Percentiles rank a stretch among this genome's conserved stretches.
These are phyloP conservation scores for Lumnitzera racemosa DNA, from an alignment of 345 rosid species.

Conservation along the genomic window DNA sequence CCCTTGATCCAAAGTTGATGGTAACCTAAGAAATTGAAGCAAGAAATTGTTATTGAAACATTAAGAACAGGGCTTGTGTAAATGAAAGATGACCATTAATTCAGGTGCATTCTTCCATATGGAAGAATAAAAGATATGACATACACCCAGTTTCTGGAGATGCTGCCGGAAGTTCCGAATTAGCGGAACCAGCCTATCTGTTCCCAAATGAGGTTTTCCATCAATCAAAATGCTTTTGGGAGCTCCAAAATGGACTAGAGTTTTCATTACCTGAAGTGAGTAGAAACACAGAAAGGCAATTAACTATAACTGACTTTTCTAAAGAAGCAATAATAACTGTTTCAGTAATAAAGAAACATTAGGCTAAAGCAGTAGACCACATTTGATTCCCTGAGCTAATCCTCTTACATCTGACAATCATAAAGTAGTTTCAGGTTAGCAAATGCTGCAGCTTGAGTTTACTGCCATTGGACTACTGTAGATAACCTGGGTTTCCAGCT, in stretches of 20 bases:
- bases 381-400: no score
- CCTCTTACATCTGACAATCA: no score
- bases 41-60: slow-evolving; percentile 6
- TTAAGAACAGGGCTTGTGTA: background rate
- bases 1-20: slow-evolving; percentile 73
- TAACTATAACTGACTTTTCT: no score
- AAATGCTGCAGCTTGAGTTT: no score
- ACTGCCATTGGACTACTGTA: no score
- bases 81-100: background rate
- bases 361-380: no score
- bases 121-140: slow-evolving; percentile 20
- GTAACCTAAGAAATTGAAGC: slow-evolving; percentile 44
- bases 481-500: no score
- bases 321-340: no score
- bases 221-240: slow-evolving; percentile 65
- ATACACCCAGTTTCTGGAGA: slow-evolving; percentile 68
- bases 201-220: slow-evolving; percentile 98
- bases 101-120: background rate
- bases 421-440: no score
- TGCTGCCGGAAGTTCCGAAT: slow-evolving; percentile 76
- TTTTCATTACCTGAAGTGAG: slow-evolving; percentile 65
- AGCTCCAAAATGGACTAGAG: slow-evolving; percentile 91
- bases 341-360: no score
- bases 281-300: no score
- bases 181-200: slow-evolving; percentile 75